These are phyloP conservation scores for Peniophora sp. DNA, from an alignment of 1,284 basidiomycete species.

Conservation along the genomic window DNA sequence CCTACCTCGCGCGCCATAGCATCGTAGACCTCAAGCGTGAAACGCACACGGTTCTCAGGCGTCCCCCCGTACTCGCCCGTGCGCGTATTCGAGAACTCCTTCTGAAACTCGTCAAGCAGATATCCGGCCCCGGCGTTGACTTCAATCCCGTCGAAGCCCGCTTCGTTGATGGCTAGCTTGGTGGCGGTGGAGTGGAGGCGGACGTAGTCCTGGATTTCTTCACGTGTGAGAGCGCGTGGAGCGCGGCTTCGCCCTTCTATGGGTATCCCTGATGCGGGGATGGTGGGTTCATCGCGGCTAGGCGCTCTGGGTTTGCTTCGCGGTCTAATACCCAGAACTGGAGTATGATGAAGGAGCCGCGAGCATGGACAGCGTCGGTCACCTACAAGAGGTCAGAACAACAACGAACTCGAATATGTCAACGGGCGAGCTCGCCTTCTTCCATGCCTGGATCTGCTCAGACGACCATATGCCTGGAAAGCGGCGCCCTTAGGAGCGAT, in stretches of 20 bases:
- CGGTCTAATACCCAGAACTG: conserved; percentile 41
- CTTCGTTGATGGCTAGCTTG: conserved; percentile 12
- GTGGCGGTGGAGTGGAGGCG: conserved; percentile 14
- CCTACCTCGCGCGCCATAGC: conserved; percentile 18
- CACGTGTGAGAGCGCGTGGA: conserved; percentile 14
- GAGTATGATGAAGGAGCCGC: conserved; percentile 26
- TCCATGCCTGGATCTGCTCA: neutral
- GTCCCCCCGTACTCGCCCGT: conserved; percentile 54
- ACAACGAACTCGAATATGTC: no score
- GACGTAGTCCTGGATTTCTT: conserved; percentile 18
- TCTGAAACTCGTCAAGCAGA: conserved; percentile 31
- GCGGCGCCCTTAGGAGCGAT: no score
- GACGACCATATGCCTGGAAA: conserved; percentile 16
- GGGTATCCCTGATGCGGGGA: conserved; percentile 31
- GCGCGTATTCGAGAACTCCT: conserved; percentile 36
- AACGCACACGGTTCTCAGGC: conserved; percentile 44
- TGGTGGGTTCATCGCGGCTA: conserved; percentile 19
- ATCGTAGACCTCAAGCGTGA: conserved; percentile 36
- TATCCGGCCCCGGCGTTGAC: conserved; percentile 31
- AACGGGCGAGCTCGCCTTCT: no score
- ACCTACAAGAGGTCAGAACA: conserved; percentile 14
- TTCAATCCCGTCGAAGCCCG: conserved; percentile 28
- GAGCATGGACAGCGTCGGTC: conserved; percentile 30
- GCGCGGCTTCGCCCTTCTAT: conserved; percentile 26
- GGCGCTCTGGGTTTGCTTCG: conserved; percentile 19